A percentile compares a stretch with the other conserved stretches of the same genome.
Conservation (phyloP, 306 rosid genomes). For the Vigna mungo region DNA sequence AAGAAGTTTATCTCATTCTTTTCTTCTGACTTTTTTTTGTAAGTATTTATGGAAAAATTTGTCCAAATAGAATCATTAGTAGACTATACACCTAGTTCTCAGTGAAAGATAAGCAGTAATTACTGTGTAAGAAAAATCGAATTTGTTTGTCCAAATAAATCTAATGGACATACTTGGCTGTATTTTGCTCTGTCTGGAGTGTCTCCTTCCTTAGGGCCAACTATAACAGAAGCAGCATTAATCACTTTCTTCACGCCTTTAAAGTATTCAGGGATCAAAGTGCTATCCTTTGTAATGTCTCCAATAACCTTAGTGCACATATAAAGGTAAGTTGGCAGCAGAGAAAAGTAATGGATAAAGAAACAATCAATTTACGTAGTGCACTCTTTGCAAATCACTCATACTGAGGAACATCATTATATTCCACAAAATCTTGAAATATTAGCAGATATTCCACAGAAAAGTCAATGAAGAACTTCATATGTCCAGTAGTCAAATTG, state of each 20-base stretch:
- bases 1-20: too few species aligned
- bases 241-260: constrained; percentile 90
- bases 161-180: constrained; percentile 72
- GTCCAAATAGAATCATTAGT: neutral
- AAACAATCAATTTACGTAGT: constrained; percentile 9
- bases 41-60: too few species aligned
- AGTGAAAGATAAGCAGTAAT: constrained; percentile 3
- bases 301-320: constrained; percentile 71
- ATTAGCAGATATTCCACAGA: neutral
- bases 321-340: constrained; percentile 31
- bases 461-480: constrained; percentile 13
- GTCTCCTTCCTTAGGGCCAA: constrained; percentile 98
- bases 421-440: constrained; percentile 29
- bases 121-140: neutral
- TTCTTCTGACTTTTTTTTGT: too few species aligned
- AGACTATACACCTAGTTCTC: constrained; percentile 16
- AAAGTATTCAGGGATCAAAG: constrained; percentile 75
- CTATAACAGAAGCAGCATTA: constrained; percentile 88
- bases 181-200: constrained; percentile 97
- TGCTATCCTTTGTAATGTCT: constrained; percentile 83
- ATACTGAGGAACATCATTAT: constrained; percentile 26
- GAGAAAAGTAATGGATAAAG: constrained; percentile 18
- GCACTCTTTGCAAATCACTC: constrained; percentile 7
- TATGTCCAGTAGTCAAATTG: constrained; percentile 17
- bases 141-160: constrained; percentile 14